Evolutionary conservation across 306 rosid genomes (phyloP).

Genomic region (Erythrophleum fordii): DNA sequence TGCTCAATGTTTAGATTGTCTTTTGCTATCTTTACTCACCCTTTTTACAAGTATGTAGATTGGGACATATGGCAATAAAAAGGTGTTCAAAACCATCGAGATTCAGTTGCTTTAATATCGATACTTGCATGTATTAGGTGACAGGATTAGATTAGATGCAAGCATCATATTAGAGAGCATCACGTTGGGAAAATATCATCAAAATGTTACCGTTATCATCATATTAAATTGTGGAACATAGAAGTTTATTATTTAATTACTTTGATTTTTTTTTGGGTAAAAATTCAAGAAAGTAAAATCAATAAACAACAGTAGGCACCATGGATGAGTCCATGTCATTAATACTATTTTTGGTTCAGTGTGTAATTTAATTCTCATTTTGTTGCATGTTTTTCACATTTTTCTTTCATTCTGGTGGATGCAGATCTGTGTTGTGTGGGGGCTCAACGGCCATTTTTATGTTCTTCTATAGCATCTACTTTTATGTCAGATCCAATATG

Average conservation of each 20-base stretch:
- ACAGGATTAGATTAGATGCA: conserved; percentile 17
- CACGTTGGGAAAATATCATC: not conserved
- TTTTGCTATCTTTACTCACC: conserved; percentile 12
- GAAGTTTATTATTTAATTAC: not conserved
- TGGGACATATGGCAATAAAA: not conserved
- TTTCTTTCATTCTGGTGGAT: conserved; percentile 26
- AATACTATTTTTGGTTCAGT: not conserved
- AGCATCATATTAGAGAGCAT: not conserved
- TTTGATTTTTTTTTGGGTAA: not conserved
- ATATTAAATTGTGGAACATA: not conserved
- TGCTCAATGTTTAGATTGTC: conserved; percentile 17
- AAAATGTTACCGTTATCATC: not conserved
- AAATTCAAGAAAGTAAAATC: not conserved
- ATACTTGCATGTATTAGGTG: conserved; percentile 24
- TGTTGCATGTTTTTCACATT: conserved; percentile 20
- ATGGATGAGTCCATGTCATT: conserved; percentile 6
- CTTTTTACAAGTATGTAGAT: conserved; percentile 2
- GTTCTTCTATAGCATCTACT: conserved; percentile 61
- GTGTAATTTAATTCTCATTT: not conserved
- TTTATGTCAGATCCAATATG: conserved; percentile 76
- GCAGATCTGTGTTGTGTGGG: conserved; percentile 84
- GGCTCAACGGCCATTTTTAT: conserved; percentile 44
- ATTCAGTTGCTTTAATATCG: not conserved
- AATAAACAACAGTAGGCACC: not conserved
- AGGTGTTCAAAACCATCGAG: not conserved